Percentiles rank a stretch among this genome's conserved stretches.
Conservation (phyloP, 2,329 filamentous ascomycete species). For the Laburnicola sp. region DNA sequence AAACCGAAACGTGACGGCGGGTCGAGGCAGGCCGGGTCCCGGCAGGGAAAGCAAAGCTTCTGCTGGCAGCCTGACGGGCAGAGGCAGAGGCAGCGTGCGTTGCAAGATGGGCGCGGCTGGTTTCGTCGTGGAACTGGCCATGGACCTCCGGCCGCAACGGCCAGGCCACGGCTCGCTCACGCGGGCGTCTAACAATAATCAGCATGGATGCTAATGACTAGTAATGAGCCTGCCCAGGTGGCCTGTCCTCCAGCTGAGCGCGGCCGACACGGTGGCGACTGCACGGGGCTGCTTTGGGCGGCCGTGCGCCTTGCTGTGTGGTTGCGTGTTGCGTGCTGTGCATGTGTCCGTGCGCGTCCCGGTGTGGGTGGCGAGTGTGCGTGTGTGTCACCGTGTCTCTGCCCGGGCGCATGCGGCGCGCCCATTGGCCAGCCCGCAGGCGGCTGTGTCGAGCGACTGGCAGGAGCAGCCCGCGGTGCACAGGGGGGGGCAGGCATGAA, state of each 20-base stretch:
- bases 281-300: background rate
- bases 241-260: constrained; percentile 16
- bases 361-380: constrained; percentile 13
- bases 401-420: constrained; percentile 19
- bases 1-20: constrained; percentile 33
- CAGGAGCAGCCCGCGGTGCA: background rate
- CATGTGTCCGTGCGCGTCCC: background rate
- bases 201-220: no score
- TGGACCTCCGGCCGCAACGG: constrained; percentile 39
- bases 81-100: constrained; percentile 10
- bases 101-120: no score
- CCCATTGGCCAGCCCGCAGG: constrained; percentile 22
- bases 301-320: no score
- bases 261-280: background rate
- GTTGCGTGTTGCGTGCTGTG: no score
- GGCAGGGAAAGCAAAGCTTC: constrained; percentile 26
- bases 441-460: constrained; percentile 4
- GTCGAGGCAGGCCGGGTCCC: constrained; percentile 27
- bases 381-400: constrained; percentile 29
- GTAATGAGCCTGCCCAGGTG: constrained; percentile 9
- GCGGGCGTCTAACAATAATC: no score
- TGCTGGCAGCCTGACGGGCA: constrained; percentile 37
- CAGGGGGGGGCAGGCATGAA: constrained; percentile 27
- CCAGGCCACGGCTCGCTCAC: no score
- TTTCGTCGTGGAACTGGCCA: constrained; percentile 12